A percentile compares a stretch with the other conserved stretches of the same genome.
These are phyloP conservation scores for Stygiomarasmius scandens DNA, from an alignment of 1,284 basidiomycete species.

Conservation along the genomic window DNA sequence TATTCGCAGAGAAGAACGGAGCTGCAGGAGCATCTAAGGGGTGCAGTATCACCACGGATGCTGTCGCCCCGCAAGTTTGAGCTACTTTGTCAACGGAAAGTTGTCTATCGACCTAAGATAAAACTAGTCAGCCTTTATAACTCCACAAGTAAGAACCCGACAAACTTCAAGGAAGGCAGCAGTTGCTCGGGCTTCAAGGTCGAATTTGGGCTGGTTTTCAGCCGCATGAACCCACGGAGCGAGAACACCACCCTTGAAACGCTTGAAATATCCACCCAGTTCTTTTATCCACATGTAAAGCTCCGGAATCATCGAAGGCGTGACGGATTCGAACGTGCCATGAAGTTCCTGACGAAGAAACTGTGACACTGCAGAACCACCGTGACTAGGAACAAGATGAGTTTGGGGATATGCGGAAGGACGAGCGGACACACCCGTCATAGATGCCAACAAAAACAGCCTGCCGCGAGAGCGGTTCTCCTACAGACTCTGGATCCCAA, in stretches of 20 bases:
- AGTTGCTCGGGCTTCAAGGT: slow-evolving; percentile 83
- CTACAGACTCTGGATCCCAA: slow-evolving; percentile 70
- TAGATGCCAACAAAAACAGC: slow-evolving; percentile 87
- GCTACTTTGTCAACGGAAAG: slow-evolving; percentile 62
- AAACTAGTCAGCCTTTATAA: slow-evolving; percentile 8
- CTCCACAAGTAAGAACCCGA: slow-evolving; percentile 11
- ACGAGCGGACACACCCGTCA: slow-evolving; percentile 70
- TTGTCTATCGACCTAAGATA: slow-evolving; percentile 60
- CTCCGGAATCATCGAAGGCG: slow-evolving; percentile 70
- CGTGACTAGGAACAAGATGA: slow-evolving; percentile 55
- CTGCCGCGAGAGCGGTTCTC: slow-evolving; percentile 69
- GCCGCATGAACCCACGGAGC: slow-evolving; percentile 61
- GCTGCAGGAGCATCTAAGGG: slow-evolving; percentile 74
- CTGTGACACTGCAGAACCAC: slow-evolving; percentile 75
- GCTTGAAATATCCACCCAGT: slow-evolving; percentile 85
- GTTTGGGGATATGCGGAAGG: slow-evolving; percentile 2
- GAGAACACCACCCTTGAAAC: slow-evolving; percentile 81
- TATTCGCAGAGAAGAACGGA: slow-evolving; percentile 79
- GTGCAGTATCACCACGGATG: slow-evolving; percentile 87
- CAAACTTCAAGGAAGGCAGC: slow-evolving; percentile 84
- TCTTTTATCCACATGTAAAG: slow-evolving; percentile 78
- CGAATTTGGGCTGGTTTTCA: slow-evolving; percentile 54
- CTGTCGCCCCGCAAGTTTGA: slow-evolving; percentile 82
- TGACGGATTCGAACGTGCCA: slow-evolving; percentile 74
- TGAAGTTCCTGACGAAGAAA: slow-evolving; percentile 83